Base-by-base conservation (phyloP, 179 eudicot genomes). In the Carnegiea gigantea region DNA sequence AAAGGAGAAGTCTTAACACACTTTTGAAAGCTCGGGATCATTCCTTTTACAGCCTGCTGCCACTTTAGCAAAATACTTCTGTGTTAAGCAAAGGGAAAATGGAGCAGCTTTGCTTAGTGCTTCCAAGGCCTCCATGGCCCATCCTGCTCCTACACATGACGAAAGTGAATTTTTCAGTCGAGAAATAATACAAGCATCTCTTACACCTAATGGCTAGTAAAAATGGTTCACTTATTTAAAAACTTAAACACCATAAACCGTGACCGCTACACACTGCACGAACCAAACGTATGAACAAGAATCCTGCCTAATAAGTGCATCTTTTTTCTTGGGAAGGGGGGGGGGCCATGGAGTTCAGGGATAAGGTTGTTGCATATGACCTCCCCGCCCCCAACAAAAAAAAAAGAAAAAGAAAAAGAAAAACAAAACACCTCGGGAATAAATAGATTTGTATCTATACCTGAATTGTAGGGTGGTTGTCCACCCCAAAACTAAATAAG, bases 111-210 rank as follows among this genome's bases (percentile, higher is more conserved):
- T 95, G 54, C 78, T 92, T 76, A 95, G 86, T 78, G 92, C 97
- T 78, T 77, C 87, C 79, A 95, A 87, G 23, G 98, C 93, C 76
- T 95, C 99, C 86, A 89, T 93, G 12, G 99, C 99, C 97, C 97
- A 95, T 79, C 88, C 94, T 80, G 93, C 89, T 84, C 90, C 99
- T 95, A n/a, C 71, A 18, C 38, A 26, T 12, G 89, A 73, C 59
- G 82, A 86, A 5, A 76, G 46, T 46, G 67, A 70, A 6, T 17
- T 28, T 44, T 36, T 72, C 54, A 76, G 73, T 33, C 1, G 51
- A 49, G 67, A 11, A 62, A 75, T 60, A 40, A 40, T 48, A 10
- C 53, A 48, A 48, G 53, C 10, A 10, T 40, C 8, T 40, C 44
- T 3, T 40, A 40, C 44, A 1, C 44, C 44, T 40, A 40, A 40